phyloP scores from a whole-genome alignment of 495 filamentous ascomycete species.

The Opeltia flavorubescens region DNA sequence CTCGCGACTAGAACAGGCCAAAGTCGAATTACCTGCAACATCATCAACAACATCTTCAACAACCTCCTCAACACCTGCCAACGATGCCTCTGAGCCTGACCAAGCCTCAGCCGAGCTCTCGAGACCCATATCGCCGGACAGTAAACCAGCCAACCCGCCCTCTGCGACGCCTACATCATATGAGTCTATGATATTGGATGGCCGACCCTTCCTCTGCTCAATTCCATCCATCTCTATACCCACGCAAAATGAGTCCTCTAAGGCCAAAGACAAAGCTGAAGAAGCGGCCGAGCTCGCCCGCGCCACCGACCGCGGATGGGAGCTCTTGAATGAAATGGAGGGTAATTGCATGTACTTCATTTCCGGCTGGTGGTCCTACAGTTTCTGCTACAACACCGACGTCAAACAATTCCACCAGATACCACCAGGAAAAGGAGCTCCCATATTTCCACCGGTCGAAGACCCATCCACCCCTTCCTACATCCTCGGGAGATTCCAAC shows the following conservation, averaged over 20 bases:
- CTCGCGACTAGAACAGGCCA: slow-evolving; percentile 29
- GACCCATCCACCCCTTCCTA: slow-evolving; percentile 69
- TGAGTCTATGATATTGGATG: slow-evolving; percentile 58
- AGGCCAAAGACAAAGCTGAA: slow-evolving; percentile 44
- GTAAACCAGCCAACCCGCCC: slow-evolving; percentile 8
- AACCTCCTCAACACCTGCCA: slow-evolving; percentile 18
- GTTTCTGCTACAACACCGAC: slow-evolving; percentile 79
- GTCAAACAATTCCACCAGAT: slow-evolving; percentile 88
- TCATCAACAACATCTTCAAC: slow-evolving; percentile 24
- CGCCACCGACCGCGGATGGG: slow-evolving; percentile 73
- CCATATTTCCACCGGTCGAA: slow-evolving; percentile 55
- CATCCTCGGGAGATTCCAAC: slow-evolving; percentile 51
- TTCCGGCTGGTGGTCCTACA: slow-evolving; percentile 94
- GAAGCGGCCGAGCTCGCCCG: slow-evolving; percentile 74
- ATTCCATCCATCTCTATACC: slow-evolving; percentile 56
- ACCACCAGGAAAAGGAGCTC: slow-evolving; percentile 46
- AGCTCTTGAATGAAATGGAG: slow-evolving; percentile 77
- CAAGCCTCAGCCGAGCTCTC: slow-evolving; percentile 12
- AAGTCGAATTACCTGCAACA: slow-evolving; percentile 1
- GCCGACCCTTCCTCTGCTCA: slow-evolving; percentile 65
- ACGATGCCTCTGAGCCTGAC: slow-evolving; percentile 11
- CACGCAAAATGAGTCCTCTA: slow-evolving; percentile 40
- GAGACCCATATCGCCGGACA: slow-evolving; percentile 11
- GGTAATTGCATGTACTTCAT: slow-evolving; percentile 82
- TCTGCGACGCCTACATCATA: slow-evolving; percentile 32